These are phyloP conservation scores for Coemansia sp. DNA, from an alignment of 192 early-diverging fungal genomes.

Conservation along the genomic window DNA sequence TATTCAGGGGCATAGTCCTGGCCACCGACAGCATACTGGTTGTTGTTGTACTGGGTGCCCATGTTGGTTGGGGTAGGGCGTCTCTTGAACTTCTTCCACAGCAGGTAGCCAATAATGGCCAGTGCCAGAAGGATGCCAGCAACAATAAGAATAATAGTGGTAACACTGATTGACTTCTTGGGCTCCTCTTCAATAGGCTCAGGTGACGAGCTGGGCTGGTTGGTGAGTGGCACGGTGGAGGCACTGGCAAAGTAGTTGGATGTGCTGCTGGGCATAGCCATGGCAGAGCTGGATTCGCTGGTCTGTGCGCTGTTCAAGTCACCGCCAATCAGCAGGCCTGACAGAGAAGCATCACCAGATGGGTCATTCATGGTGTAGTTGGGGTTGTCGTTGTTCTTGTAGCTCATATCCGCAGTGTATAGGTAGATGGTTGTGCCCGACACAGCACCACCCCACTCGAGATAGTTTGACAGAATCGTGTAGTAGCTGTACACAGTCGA, in stretches of 20 bases:
- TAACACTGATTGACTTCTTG: conserved; percentile 21
- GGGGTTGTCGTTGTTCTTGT: conserved; percentile 37
- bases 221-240: background rate
- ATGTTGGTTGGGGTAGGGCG: conserved; percentile 11
- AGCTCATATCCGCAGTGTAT: conserved; percentile 24
- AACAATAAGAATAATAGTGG: conserved; percentile 29
- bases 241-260: background rate
- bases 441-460: conserved; percentile 46
- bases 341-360: conserved; percentile 3
- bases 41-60: conserved; percentile 22
- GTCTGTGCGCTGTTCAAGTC: conserved; percentile 27
- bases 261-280: no score
- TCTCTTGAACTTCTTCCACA: conserved; percentile 31
- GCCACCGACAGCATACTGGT: conserved; percentile 4
- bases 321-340: conserved; percentile 25
- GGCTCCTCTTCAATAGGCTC: background rate
- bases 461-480: conserved; percentile 36
- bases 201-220: conserved; percentile 2
- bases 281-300: no score
- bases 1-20: conserved; percentile 9
- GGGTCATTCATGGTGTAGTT: conserved; percentile 33
- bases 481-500: conserved; percentile 34
- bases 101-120: conserved; percentile 14
- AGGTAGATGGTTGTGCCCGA: conserved; percentile 39
- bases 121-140: conserved; percentile 19